Evolutionary conservation across 2,329 filamentous ascomycete species (phyloP).

Genomic region (Colletotrichum siamense): DNA sequence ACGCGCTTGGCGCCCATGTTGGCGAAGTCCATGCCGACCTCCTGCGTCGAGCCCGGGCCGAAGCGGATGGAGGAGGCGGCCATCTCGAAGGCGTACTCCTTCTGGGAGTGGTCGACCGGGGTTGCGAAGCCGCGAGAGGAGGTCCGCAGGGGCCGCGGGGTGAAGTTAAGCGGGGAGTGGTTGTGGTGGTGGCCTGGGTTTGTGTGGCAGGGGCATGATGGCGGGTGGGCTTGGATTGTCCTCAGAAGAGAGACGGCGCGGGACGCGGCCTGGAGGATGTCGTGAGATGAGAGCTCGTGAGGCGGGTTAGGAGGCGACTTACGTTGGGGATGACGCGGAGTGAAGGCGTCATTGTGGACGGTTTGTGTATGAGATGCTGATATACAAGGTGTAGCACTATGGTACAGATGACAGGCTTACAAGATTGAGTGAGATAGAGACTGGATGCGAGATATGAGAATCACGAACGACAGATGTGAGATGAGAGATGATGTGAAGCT

Average conservation of each 20-base stretch:
- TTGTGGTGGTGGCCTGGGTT: conserved; percentile 82
- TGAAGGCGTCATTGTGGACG: conserved; percentile 22
- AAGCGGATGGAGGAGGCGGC: conserved; percentile 94
- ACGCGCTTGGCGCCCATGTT: conserved; percentile 89
- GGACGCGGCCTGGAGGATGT: conserved; percentile 54
- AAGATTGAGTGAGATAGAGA: background rate
- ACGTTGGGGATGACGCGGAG: conserved; percentile 33
- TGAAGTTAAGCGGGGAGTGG: conserved; percentile 63
- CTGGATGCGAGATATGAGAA: background rate
- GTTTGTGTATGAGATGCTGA: background rate
- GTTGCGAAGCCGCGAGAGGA: conserved; percentile 62
- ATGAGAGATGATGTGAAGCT: background rate
- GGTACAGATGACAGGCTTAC: background rate
- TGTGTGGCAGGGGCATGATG: conserved; percentile 89
- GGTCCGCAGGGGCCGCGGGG: conserved; percentile 42
- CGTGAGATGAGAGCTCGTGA: background rate
- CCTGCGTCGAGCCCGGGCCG: conserved; percentile 89
- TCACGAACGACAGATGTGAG: background rate
- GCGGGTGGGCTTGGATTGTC: conserved; percentile 90
- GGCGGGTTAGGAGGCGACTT: conserved; percentile 4
- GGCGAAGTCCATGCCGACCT: conserved; percentile 97
- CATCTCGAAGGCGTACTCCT: conserved; percentile 99
- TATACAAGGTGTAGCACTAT: background rate
- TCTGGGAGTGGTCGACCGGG: conserved; percentile 66
- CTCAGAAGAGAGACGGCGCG: conserved; percentile 77